A percentile compares a stretch with the other conserved stretches of the same genome.
Evolutionary conservation across 2,329 filamentous ascomycete species (phyloP).

Genomic region (Nothopassalora personata): DNA sequence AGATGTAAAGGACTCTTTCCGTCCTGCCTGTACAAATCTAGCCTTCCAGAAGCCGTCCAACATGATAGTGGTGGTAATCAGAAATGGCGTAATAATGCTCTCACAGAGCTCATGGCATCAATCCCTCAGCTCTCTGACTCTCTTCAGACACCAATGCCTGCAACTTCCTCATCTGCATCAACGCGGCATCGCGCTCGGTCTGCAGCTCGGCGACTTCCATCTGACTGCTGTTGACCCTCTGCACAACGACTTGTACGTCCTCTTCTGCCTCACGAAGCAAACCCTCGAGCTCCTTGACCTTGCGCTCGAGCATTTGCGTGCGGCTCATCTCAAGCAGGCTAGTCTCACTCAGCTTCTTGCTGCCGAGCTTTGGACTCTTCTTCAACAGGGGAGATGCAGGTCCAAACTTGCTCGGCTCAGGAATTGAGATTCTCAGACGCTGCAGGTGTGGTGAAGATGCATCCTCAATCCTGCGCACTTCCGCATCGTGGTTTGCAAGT

Average conservation of each 20-base stretch:
- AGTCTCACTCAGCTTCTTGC: slow-evolving; percentile 54
- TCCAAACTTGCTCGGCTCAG: slow-evolving; percentile 44
- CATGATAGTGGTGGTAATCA: background rate
- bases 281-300: slow-evolving; percentile 79
- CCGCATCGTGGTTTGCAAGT: slow-evolving; percentile 77
- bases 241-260: slow-evolving; percentile 80
- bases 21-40: background rate
- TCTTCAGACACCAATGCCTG: slow-evolving; percentile 63
- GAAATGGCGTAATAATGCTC: background rate
- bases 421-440: slow-evolving; percentile 53
- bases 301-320: slow-evolving; percentile 68
- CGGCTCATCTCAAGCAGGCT: slow-evolving; percentile 57
- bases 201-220: slow-evolving; percentile 78
- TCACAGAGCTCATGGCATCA: slow-evolving; percentile 6
- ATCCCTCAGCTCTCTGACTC: slow-evolving; percentile 52
- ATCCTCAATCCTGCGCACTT: slow-evolving; percentile 69
- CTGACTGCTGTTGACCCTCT: slow-evolving; percentile 75
- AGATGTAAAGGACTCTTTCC: background rate
- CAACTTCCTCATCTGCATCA: slow-evolving; percentile 64
- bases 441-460: slow-evolving; percentile 71
- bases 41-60: background rate
- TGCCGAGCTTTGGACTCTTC: slow-evolving; percentile 47
- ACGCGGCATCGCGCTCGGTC: slow-evolving; percentile 67
- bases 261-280: slow-evolving; percentile 68
- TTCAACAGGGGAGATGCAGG: slow-evolving; percentile 56